phyloP scores from a whole-genome alignment of 305 asterid genomes.

The Solanum hybrid region DNA sequence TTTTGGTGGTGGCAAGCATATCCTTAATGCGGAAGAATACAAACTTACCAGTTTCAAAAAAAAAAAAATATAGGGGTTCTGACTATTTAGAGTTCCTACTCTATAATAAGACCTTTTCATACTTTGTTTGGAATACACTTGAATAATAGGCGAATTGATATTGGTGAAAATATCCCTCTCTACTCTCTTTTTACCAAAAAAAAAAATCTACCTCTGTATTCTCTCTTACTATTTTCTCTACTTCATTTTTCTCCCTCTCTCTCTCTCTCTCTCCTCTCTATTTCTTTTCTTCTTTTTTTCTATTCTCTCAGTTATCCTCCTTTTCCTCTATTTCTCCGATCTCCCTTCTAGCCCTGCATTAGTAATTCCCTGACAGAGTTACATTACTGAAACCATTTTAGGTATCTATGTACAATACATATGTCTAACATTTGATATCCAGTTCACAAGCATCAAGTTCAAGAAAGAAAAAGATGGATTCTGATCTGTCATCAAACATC shows the following conservation, averaged over 20 bases:
- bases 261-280: neutral
- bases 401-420: neutral
- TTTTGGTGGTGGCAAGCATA: too few relatives aligned
- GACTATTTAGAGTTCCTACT: neutral
- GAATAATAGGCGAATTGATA: neutral
- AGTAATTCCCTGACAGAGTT: neutral
- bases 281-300: neutral
- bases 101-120: neutral
- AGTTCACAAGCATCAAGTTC: neutral
- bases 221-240: neutral
- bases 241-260: neutral
- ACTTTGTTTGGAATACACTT: neutral
- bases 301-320: neutral
- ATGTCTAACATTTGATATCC: neutral
- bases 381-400: neutral
- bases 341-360: neutral
- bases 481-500: slow-evolving; percentile 5
- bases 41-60: too few relatives aligned
- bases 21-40: too few relatives aligned
- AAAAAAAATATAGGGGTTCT: neutral
- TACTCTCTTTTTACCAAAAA: neutral
- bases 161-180: neutral
- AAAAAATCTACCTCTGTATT: neutral
- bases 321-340: neutral
- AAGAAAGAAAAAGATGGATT: neutral